Percentiles rank a stretch among this genome's conserved stretches.
Conservation (phyloP, 2,329 filamentous ascomycete species). For the Clonostachys rhizophaga region DNA sequence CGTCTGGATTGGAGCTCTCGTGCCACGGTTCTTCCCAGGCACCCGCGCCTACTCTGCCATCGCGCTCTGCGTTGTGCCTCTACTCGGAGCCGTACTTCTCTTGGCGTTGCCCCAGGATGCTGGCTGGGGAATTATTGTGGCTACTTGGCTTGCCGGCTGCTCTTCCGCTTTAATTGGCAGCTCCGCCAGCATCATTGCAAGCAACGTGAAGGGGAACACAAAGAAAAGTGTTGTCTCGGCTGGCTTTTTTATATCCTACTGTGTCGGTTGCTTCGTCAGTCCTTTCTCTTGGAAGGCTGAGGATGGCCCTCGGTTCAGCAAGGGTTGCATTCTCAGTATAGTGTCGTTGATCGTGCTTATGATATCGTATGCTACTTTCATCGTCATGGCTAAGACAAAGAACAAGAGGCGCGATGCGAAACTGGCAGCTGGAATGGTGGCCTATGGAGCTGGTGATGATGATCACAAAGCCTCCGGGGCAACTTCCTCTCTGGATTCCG, state of each 20-base stretch:
- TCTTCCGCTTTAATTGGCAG: constrained; percentile 8
- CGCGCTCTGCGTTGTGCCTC: neutral
- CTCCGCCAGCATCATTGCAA: constrained; percentile 12
- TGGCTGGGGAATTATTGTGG: constrained; percentile 13
- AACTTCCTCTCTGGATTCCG: constrained; percentile 8
- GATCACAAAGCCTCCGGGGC: neutral
- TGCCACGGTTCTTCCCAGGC: constrained; percentile 8
- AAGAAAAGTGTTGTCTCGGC: constrained; percentile 15
- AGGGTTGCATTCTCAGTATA: constrained; percentile 11
- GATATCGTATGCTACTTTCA: neutral
- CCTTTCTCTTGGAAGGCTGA: constrained; percentile 12
- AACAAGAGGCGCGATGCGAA: neutral
- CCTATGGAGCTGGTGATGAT: neutral
- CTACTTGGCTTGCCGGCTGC: constrained; percentile 14
- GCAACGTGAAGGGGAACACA: constrained; percentile 20
- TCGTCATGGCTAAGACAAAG: neutral
- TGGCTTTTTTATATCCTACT: constrained; percentile 15
- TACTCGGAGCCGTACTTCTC: constrained; percentile 4
- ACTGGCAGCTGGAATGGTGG: neutral
- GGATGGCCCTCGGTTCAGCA: constrained; percentile 12
- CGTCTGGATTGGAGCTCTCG: constrained; percentile 8
- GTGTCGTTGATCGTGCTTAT: constrained; percentile 8
- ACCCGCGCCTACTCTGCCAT: constrained; percentile 8
- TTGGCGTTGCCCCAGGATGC: constrained; percentile 7
- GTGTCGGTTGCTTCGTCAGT: constrained; percentile 13